These are phyloP conservation scores for Lachancea waltii DNA, from an alignment of 805 yeast genomes.

Conservation along the genomic window DNA sequence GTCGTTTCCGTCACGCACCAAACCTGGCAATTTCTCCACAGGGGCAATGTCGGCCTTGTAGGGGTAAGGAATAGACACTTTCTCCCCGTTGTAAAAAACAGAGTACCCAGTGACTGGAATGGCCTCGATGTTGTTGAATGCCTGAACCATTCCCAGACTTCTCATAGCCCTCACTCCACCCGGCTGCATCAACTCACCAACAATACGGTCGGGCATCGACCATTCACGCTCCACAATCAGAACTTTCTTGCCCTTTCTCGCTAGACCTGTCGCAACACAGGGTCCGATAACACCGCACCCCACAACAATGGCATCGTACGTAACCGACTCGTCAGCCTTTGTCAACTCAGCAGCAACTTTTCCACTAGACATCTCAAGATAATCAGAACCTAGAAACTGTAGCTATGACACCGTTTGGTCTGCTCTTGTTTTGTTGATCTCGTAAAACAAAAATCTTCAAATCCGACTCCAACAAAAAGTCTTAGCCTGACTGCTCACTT, in stretches of 20 bases:
- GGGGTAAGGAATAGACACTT: conserved; percentile 65
- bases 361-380: neutral
- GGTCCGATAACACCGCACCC: conserved; percentile 99
- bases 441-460: neutral
- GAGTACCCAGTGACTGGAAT: conserved; percentile 74
- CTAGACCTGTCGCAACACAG: conserved; percentile 80
- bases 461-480: neutral
- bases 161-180: conserved; percentile 83
- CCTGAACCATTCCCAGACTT: conserved; percentile 75
- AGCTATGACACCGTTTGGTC: neutral
- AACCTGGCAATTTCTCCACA: conserved; percentile 45
- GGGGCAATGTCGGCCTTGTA: conserved; percentile 45
- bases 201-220: conserved; percentile 89
- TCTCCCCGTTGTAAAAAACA: conserved; percentile 55
- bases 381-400: neutral
- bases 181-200: conserved; percentile 96
- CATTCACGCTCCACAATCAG: conserved; percentile 77
- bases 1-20: conserved; percentile 55
- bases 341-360: conserved; percentile 10
- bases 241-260: conserved; percentile 83
- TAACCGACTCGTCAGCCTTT: conserved; percentile 26
- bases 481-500: neutral
- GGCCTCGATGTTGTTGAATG: conserved; percentile 49
- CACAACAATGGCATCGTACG: conserved; percentile 77
- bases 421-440: neutral